A percentile compares a stretch with the other conserved stretches of the same genome.
These are phyloP conservation scores for Saccharomycopsis malanga DNA, from an alignment of 805 yeast genomes.

Conservation along the genomic window DNA sequence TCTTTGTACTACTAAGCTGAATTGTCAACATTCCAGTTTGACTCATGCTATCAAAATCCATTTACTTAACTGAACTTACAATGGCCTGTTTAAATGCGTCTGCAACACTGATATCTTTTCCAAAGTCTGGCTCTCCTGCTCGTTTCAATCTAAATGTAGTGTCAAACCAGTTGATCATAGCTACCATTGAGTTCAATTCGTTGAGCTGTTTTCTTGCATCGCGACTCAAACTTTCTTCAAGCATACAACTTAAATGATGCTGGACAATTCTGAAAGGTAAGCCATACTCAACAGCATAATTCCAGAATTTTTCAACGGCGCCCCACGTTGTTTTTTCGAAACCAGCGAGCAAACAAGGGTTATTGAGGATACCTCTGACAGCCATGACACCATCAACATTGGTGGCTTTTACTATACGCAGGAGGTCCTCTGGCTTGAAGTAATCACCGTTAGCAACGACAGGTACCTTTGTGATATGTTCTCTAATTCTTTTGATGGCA, in stretches of 20 bases:
- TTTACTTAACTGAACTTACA: too few relatives aligned
- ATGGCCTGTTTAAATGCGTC: neutral
- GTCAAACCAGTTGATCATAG: constrained; percentile 81
- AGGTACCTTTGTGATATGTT: constrained; percentile 50
- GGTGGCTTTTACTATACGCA: constrained; percentile 53
- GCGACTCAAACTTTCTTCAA: constrained; percentile 45
- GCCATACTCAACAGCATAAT: constrained; percentile 71
- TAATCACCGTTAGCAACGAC: constrained; percentile 99
- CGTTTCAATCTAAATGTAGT: constrained; percentile 56
- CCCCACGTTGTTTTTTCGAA: constrained; percentile 77
- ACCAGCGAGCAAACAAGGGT: constrained; percentile 86
- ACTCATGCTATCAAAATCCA: too few relatives aligned
- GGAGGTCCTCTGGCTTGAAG: constrained; percentile 57
- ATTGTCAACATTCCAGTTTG: too few relatives aligned
- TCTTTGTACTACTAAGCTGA: too few relatives aligned
- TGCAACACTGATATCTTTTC: constrained; percentile 28
- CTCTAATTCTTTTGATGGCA: constrained; percentile 63
- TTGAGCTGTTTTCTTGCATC: constrained; percentile 55
- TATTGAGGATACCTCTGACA: constrained; percentile 77
- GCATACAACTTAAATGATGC: constrained; percentile 87
- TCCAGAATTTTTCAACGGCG: constrained; percentile 79
- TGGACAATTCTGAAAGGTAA: constrained; percentile 77
- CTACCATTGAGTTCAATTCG: constrained; percentile 47
- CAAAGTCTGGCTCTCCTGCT: constrained; percentile 65
- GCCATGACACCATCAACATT: constrained; percentile 94